Percentiles rank a stretch among this genome's conserved stretches.
Evolutionary conservation across 768 basidiomycete genomes (phyloP).

Genomic region (Kwoniella shandongensis): DNA sequence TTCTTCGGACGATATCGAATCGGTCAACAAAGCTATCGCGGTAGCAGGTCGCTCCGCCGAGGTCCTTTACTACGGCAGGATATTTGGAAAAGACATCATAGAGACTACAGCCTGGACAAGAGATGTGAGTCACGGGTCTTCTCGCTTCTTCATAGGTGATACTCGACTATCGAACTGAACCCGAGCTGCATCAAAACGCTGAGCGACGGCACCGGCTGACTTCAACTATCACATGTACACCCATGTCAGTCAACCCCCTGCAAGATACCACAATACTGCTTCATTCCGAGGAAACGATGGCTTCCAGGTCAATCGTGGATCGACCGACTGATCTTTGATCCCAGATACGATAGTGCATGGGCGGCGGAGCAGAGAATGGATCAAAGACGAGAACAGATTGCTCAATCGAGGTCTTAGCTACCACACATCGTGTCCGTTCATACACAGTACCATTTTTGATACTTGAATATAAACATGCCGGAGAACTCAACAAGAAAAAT

Average conservation of each 20-base stretch:
- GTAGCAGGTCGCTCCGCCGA: not conserved
- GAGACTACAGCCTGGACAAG: conserved; percentile 8
- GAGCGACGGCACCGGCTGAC: too few species aligned
- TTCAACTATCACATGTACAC: too few species aligned
- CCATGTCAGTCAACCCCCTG: not conserved
- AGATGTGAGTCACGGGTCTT: not conserved
- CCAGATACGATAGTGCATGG: not conserved
- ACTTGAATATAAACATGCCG: too few species aligned
- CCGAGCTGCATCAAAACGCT: too few species aligned
- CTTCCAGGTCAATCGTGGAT: not conserved
- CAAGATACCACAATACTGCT: not conserved
- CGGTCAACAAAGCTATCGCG: not conserved
- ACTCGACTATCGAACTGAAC: too few species aligned
- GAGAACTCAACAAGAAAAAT: too few species aligned
- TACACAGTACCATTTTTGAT: too few species aligned
- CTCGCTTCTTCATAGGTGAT: too few species aligned
- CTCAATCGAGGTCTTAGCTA: too few species aligned
- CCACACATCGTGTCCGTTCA: too few species aligned
- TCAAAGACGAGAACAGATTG: not conserved
- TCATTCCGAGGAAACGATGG: not conserved
- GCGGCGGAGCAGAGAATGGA: not conserved
- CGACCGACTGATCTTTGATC: conserved; percentile 7
- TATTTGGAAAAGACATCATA: conserved; percentile 6
- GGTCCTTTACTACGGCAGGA: conserved; percentile 6
- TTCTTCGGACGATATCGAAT: not conserved